Percentiles rank a stretch among this genome's conserved stretches.
These are phyloP conservation scores for Serendipita sp. DNA, from an alignment of 768 basidiomycete species.

Conservation along the genomic window DNA sequence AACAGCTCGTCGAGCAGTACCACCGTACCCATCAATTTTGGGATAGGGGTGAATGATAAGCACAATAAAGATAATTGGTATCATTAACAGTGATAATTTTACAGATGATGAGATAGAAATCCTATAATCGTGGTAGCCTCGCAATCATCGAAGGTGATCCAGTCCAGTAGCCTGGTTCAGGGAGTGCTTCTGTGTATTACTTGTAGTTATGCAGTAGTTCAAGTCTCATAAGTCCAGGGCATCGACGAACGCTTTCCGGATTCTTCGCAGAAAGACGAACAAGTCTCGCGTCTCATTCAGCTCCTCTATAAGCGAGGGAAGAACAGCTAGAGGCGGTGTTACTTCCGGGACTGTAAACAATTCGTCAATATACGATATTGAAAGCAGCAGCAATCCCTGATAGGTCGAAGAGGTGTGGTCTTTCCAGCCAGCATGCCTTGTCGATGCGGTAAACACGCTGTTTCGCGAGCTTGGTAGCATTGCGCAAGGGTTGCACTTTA, in stretches of 20 bases:
- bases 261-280: slow-evolving; percentile 50
- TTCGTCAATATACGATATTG: slow-evolving; percentile 4
- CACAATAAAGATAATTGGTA: no score
- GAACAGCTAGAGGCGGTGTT: slow-evolving; percentile 48
- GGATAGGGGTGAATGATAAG: no score
- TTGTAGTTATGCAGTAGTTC: not conserved
- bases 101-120: no score
- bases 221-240: not conserved
- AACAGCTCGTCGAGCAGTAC: no score
- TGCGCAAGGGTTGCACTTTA: not conserved
- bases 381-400: not conserved
- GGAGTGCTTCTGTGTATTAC: no score
- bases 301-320: slow-evolving; percentile 51
- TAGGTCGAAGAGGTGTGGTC: not conserved
- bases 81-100: no score
- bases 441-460: not conserved
- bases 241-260: slow-evolving; percentile 24
- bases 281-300: slow-evolving; percentile 59
- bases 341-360: slow-evolving; percentile 52
- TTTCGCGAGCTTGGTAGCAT: not conserved
- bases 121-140: no score
- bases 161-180: no score
- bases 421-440: not conserved
- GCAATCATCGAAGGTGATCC: no score
- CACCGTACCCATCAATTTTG: no score